Base-by-base conservation (phyloP, 208 protist species). In the Trichomonas gallinae region DNA sequence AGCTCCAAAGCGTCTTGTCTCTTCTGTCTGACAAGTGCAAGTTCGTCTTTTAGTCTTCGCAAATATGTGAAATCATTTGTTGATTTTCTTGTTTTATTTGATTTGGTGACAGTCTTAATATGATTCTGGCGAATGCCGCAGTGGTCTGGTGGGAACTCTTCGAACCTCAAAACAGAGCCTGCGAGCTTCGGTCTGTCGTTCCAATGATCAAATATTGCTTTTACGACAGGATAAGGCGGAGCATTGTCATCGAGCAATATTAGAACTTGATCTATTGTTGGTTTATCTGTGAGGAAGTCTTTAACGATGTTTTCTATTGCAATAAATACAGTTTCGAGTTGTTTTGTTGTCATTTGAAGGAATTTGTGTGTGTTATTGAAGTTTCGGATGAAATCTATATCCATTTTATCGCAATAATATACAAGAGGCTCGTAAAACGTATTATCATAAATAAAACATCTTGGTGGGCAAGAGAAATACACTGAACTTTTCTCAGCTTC, bases 321-420 rank as follows among this genome's bases (percentile, higher is more conserved):
- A 15, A 48, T 51, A 26, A 93, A 93, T 13, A 93, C 44, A 38
- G 13, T 34, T 93, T 93, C 87, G 10, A 93, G 10, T 48, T 93
- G 40, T 34, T 40, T 34, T 48, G 45, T 51, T 58, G 44, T 42
- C 42, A 93, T 40, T 93, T 93, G 42, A 34, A 93, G 44, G n/a
- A 93, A 93, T 93, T 93, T 93, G 31, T 93, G 87, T 34, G 11
- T 93, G 15, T 51, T 93, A 44, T 93, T 93, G 31, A 93, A 93
- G 3, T 51, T 42, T 48, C 44, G 13, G 38, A 93, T 40, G 17
- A 42, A 93, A 23, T 58, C 17, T 26, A 93, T 48, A 38, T 93
- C 87, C n/a, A 42, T 58, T 93, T 93, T 40, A 93, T 93, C 87
- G 26, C 40, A 42, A 15, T 42, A 51, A 51, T 93, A 93, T 38